phyloP scores from a whole-genome alignment of 345 rosid species.

The Citrus glauca region DNA sequence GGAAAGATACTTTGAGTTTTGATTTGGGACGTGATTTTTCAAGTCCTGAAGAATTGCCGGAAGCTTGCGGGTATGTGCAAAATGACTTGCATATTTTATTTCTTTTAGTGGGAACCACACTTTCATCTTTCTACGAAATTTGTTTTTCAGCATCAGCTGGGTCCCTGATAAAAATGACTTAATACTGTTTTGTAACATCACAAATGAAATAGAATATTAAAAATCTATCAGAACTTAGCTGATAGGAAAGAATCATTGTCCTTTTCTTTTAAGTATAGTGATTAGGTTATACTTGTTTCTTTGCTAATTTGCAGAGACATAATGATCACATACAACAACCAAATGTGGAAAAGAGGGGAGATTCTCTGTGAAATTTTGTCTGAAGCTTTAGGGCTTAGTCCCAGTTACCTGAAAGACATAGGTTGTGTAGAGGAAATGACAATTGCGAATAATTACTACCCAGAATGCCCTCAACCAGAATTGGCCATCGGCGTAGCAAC shows the following conservation, averaged over 20 bases:
- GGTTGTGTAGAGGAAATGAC: conserved; percentile 24
- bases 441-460: conserved; percentile 28
- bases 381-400: conserved; percentile 33
- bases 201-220: too few relatives aligned
- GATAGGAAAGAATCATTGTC: neutral
- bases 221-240: neutral
- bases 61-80: neutral
- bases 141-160: too few relatives aligned
- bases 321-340: conserved; percentile 19
- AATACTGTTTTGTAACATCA: too few relatives aligned
- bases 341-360: conserved; percentile 6
- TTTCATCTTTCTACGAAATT: too few relatives aligned
- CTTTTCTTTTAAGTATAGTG: neutral
- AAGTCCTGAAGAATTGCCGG: neutral
- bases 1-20: neutral
- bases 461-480: conserved; percentile 45
- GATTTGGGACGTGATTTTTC: neutral
- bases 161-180: too few relatives aligned
- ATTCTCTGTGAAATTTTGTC: conserved; percentile 27
- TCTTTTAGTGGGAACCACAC: too few relatives aligned
- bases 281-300: neutral
- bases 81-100: too few relatives aligned
- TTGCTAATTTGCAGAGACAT: conserved; percentile 21
- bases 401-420: conserved; percentile 17
- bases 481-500: conserved; percentile 25